phyloP scores from a whole-genome alignment of 306 rosid species.

The Amphicarpaea edgeworthii region DNA sequence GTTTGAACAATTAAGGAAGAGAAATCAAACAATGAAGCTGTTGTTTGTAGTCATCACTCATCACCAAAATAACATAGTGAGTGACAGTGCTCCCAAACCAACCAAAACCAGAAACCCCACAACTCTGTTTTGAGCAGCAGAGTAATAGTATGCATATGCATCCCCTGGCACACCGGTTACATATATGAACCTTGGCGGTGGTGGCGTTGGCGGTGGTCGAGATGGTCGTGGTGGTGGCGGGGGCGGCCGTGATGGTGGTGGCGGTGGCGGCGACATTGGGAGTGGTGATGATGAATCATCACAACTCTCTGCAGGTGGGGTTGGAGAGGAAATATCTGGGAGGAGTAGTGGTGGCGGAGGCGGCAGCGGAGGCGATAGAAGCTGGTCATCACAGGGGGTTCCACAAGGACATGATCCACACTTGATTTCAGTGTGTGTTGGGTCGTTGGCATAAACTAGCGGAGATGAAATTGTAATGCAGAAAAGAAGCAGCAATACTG shows the following conservation, averaged over 20 bases:
- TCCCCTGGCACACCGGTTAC: slow-evolving; percentile 65
- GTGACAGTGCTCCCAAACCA: slow-evolving; percentile 46
- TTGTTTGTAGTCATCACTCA: slow-evolving; percentile 30
- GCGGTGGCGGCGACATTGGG: slow-evolving; percentile 39
- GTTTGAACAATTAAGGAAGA: slow-evolving; percentile 23
- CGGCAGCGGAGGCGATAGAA: slow-evolving; percentile 42
- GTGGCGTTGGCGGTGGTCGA: slow-evolving; percentile 52
- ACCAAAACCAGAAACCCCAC: slow-evolving; percentile 44
- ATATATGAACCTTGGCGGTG: slow-evolving; percentile 81
- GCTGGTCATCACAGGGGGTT: slow-evolving; percentile 58
- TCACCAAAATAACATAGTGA: slow-evolving; percentile 36
- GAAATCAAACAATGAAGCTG: slow-evolving; percentile 31
- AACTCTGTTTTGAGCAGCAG: slow-evolving; percentile 46
- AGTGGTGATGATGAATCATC: slow-evolving; percentile 20
- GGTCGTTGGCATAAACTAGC: not conserved
- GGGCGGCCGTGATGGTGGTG: slow-evolving; percentile 25
- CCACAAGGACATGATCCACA: slow-evolving; percentile 89
- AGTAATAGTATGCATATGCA: slow-evolving; percentile 48
- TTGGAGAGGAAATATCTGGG: slow-evolving; percentile 23
- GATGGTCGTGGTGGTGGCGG: slow-evolving; percentile 42
- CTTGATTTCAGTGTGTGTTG: slow-evolving; percentile 56
- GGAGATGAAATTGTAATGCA: slow-evolving; percentile 37
- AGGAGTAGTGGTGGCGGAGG: slow-evolving; percentile 49
- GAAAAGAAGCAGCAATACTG: slow-evolving; percentile 37
- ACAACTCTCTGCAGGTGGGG: not conserved